Evolutionary conservation across 352 stramenopile species (phyloP).

Genomic region (Globisporangium barbulae): DNA sequence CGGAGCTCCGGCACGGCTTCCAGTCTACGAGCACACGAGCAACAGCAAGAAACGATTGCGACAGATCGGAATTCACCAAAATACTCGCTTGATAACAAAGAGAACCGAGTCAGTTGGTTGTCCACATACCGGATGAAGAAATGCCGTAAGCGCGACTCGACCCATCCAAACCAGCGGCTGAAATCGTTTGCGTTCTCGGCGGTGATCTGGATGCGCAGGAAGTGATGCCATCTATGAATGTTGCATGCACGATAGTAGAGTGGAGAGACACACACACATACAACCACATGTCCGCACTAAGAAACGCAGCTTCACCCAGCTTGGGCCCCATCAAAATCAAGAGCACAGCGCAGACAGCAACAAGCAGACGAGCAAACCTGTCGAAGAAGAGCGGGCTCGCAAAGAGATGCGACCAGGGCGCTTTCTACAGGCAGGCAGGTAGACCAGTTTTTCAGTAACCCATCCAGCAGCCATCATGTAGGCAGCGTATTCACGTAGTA

Average conservation of each 20-base stretch:
- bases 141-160: conserved; percentile 80
- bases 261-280: conserved; percentile 3
- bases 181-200: conserved; percentile 51
- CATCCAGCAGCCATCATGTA: background rate
- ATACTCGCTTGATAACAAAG: background rate
- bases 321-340: background rate
- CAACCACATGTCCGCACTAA: conserved; percentile 15
- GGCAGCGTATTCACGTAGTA: background rate
- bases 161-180: conserved; percentile 81
- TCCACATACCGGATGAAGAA: conserved; percentile 65
- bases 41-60: background rate
- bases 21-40: conserved; percentile 30
- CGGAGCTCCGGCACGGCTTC: conserved; percentile 56
- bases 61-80: background rate
- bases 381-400: conserved; percentile 63
- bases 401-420: conserved; percentile 81
- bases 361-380: conserved; percentile 40
- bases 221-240: conserved; percentile 64
- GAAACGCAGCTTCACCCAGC: background rate
- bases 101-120: background rate
- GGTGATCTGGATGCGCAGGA: conserved; percentile 76
- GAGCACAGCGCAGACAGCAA: background rate
- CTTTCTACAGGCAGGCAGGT: conserved; percentile 40
- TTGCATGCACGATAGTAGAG: background rate
- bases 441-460: conserved; percentile 5